Base-by-base conservation (phyloP, 257 asterid species). In the Solanum piurae region DNA sequence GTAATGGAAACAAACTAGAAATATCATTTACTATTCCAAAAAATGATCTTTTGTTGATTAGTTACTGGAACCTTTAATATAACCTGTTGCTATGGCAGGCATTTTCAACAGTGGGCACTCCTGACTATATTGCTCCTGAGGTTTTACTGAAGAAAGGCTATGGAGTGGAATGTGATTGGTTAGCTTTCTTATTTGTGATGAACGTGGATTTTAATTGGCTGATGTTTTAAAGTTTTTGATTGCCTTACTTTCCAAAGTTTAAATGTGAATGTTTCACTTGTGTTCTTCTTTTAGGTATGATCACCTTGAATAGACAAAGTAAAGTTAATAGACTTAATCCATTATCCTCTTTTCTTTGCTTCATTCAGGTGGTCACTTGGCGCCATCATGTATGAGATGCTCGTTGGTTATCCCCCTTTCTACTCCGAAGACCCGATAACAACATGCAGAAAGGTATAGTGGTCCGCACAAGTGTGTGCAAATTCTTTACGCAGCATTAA, bases 81-180 rank as follows among this genome's bases (percentile, higher is more conserved):
- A 80, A 29, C 16, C 75, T 25, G 21, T 42, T 38, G 73, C 52
- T 88, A 40, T 38, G 36, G 83, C 92, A 96, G 98, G 99, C 98
- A 25, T 96, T 94, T 92, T 95, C 99, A 86, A 95, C 99, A 49
- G 99, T 96, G 66, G 98, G 98, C 77, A 96, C 99, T 7, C 98
- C 99, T 71, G 99, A 96, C 88, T 96, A 96, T 89, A 95, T 96
- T 91, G 99, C 99, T 91, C 99, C 99, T 33, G 98, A 96, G 92
- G 98, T 95, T 72, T 91, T 96, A 69, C 86, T 91, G 89, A 94
- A 92, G 92, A 94, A 91, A 92, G 99, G 99, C 62, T 94, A 96
- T 77, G 95, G 99, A 29, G 73, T 93, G 85, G 99, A 96, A 91
- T 95, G 98, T 89, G 99, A 96, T 83, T 96, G 99, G 98, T 95